Evolutionary conservation across 805 yeast species (phyloP), one percentile per base, ranked within the genome.

Genomic region (Candida bentonensis): DNA sequence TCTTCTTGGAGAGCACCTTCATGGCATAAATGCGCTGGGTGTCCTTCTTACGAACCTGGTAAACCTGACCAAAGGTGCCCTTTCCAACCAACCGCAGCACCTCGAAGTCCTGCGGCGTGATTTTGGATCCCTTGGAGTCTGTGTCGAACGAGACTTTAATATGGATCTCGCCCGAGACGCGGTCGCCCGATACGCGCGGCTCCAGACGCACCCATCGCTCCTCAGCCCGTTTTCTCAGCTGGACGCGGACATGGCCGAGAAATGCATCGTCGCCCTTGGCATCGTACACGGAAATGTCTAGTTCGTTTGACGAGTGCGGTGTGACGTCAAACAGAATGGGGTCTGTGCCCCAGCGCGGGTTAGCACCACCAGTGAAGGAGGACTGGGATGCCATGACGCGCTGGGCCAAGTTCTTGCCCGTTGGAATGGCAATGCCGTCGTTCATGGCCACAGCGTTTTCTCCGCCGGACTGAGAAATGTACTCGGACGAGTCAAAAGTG

Each of bases 11-110:
- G 44, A 92, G 73, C 23, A 89, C 94, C 65, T 92, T 92, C 98
- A 92, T 92, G 34, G 98, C 98, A 61, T 92, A 92, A 47, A 92
- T 82, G 55, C 96, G 76, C 47, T 76, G 75, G 4, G 94, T 86
- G 60, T 92, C 97, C 53, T 73, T 73, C 72, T 89, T 92, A 50
- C 82, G 78, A 39, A 92, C 98, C 67, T 92, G 98, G 64, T 82
- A 92, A 28, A 89, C 98, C 66, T 86, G 95, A 25, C 98, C 98
- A 69, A 89, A 89, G 1, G 97, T 92, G 44, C 98, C 98, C 60
- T 86, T 87, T 49, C 98, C 98, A 49, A 89, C 69, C 44, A 89
- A 69, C 57, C 96, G 73, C 54, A 92, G 73, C 15, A 89, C 86
- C 61, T 88, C 95, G 63, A 92, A 92, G 64, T 92, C 97, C 43